Percentiles rank a stretch among this genome's conserved stretches.
These are phyloP conservation scores for Colletotrichum higginsianum DNA, from an alignment of 2,329 filamentous ascomycete genomes.

Conservation along the genomic window DNA sequence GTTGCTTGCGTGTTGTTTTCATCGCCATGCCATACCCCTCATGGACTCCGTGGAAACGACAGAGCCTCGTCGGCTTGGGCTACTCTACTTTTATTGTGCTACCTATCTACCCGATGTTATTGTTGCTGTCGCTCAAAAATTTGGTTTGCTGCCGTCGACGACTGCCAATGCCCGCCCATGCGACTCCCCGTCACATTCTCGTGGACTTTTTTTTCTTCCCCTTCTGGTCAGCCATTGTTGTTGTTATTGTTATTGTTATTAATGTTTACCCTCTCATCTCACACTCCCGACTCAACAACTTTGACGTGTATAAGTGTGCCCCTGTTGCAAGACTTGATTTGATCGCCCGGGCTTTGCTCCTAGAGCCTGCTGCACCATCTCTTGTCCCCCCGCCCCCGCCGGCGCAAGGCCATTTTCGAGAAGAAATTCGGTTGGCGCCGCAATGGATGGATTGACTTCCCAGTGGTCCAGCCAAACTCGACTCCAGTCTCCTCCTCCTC, in stretches of 20 bases:
- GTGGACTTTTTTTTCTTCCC: not conserved
- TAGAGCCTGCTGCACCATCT: conserved; percentile 33
- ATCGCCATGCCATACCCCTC: not conserved
- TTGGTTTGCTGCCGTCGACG: not conserved
- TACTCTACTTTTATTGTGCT: not conserved
- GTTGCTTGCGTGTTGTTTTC: conserved; percentile 1
- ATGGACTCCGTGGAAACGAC: not conserved
- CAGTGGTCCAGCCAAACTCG: conserved; percentile 23
- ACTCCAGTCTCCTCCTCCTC: conserved; percentile 17
- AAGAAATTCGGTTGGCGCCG: conserved; percentile 17
- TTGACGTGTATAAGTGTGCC: conserved; percentile 10
- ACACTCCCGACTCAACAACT: not conserved
- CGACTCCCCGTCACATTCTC: not conserved
- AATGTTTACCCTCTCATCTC: not conserved
- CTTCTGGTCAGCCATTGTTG: not conserved
- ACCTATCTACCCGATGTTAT: too few relatives aligned
- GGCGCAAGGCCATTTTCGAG: conserved; percentile 22
- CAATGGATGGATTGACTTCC: conserved; percentile 27
- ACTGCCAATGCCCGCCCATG: not conserved
- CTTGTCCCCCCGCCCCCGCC: conserved; percentile 36
- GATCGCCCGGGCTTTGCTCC: conserved; percentile 28
- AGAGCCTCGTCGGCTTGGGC: not conserved
- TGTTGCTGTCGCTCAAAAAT: not conserved
- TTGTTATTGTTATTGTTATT: conserved; percentile 1
- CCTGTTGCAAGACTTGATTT: not conserved